Evolutionary conservation across 2,329 filamentous ascomycete species (phyloP).

Genomic region (Fusarium decemcellulare): DNA sequence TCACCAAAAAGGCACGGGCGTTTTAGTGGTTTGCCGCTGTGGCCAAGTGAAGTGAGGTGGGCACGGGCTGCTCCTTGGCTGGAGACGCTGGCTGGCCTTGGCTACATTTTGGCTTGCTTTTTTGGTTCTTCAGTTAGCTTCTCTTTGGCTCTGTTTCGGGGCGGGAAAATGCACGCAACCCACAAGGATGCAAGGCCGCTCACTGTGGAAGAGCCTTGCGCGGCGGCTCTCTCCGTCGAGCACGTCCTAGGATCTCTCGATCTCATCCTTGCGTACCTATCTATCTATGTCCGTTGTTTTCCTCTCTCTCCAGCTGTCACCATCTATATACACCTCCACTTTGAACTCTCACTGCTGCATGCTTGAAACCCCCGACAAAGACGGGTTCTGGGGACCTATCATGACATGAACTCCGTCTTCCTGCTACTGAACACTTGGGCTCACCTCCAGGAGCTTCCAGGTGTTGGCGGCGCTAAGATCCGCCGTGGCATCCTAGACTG

Average conservation of each 20-base stretch:
- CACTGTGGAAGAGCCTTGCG: no score
- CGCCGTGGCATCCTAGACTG: constrained; percentile 20
- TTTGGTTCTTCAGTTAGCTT: background rate
- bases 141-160: constrained; percentile 7
- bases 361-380: no score
- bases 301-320: background rate
- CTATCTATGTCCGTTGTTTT: no score
- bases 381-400: background rate
- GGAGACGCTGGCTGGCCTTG: constrained; percentile 10
- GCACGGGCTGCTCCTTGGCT: constrained; percentile 8
- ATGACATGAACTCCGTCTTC: background rate
- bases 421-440: background rate
- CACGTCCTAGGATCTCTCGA: no score
- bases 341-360: no score
- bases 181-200: background rate
- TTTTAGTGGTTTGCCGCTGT: constrained; percentile 7
- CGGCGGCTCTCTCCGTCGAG: background rate
- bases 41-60: background rate
- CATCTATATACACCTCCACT: no score
- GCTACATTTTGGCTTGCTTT: constrained; percentile 12
- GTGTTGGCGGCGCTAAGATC: constrained; percentile 23
- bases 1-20: constrained; percentile 9
- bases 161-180: constrained; percentile 7
- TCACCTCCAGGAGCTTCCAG: constrained; percentile 1
- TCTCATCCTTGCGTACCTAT: no score